Base-by-base conservation (phyloP, 1,139 yeast species). In the Magnusiomyces fungicola region DNA sequence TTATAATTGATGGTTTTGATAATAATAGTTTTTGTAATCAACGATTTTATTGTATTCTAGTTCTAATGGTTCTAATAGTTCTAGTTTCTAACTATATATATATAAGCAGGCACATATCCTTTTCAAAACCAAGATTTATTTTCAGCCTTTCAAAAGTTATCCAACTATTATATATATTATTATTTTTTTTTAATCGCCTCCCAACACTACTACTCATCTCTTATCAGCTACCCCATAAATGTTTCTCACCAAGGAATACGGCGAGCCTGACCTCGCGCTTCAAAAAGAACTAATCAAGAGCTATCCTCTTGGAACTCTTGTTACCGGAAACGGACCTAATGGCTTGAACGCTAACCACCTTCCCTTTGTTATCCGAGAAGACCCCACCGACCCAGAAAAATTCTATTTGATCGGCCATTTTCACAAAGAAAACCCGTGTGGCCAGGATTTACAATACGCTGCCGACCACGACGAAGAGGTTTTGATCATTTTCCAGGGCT, bases 401-500 rank as follows among this genome's bases (percentile, higher is more conserved):
- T 64, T 66, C 45, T 44, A 48, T 16, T 68, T 82, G 24, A 70
- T 73, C 25, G 83, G 83, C 0, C 89, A 82, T 60, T 60, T 81
- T 30, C 80, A 86, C 23, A 72, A 69, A 53, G 68, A 63, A 16
- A 81, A 81, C 61, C 80, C 71, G 45, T 86, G 80, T 54, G 59
- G 73, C 23, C 72, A 76, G 1, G 68, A 73, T 4, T 66, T 81
- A 46, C 67, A 63, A 30, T 62, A 65, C 1, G 51, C 49, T 1
- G 18, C 40, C 14, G 47, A 29, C 5, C 18, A n/a, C 16, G 53
- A 46, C 21, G 67, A 68, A 25, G 70, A 70, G 14, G 64, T 71
- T 4, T 66, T 79, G 57, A 74, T 81, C 12, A 70, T 80, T 3
- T 82, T 82, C 68, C 78, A 75, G 61, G 72, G 80, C 3, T 67